Base-by-base conservation (phyloP, 1,284 basidiomycete species). In the Pseudozyma sp. region DNA sequence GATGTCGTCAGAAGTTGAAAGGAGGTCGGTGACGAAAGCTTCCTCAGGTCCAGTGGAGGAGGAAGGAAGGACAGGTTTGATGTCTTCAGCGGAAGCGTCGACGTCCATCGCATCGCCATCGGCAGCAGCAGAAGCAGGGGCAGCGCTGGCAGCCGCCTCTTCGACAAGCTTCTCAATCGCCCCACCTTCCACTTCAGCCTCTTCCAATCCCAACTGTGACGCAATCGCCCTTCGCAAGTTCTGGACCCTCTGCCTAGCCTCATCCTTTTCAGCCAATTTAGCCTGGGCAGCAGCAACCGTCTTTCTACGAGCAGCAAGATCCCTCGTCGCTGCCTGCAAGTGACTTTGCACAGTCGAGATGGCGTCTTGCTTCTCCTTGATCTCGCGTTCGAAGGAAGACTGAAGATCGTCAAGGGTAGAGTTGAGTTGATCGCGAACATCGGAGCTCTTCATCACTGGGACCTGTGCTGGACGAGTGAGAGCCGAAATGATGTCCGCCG, bases 221-320 rank as follows among this genome's bases (percentile, higher is more conserved):
- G 47, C 62, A 10, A 83, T 68, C 1, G 71, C 77, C 14, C 65
- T 55, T 31, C 44, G 58, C 44, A 84, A 51, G 57, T 84, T 84
- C 38, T 64, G 69, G 11, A 64, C 53, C 5, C 72, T 51, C 39
- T 80, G 71, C 18, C 66, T 54, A 9, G 72, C 69, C 65, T 83
- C 82, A 42, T 82, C 81, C 48, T 72, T 78, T 60, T 78, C 74
- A 3, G 76, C 79, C 21, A 80, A 62, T n/a, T 67, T 68, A 12
- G 51, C 70, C 60, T 83, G 81, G 1, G 77, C 79, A 10, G 71
- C 78, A 14, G 61, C 52, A 12, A 84, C 76, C 14, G 71, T 66
- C 42, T 91, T 92, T 43, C 96, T 90, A 79, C 95, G 92, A 63
- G 94, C 92, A 0, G 95, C 91, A 8, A 99, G 89, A 73, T 95